Evolutionary conservation across 768 basidiomycete species (phyloP).

Genomic region (Phanerodontia chrysosporium): DNA sequence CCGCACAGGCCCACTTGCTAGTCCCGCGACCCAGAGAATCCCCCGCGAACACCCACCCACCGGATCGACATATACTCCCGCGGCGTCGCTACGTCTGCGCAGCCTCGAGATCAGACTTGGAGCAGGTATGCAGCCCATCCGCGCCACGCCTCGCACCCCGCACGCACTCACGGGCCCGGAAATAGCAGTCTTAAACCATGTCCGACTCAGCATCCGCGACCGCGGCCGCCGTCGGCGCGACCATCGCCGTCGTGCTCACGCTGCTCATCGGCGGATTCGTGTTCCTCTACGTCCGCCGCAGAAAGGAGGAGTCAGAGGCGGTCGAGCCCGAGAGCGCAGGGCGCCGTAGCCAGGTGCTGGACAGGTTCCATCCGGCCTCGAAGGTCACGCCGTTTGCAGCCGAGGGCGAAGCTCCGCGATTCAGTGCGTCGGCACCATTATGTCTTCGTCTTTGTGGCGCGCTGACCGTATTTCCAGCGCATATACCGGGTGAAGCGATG

Average conservation of each 20-base stretch:
- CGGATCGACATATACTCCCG: neutral
- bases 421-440: slow-evolving; percentile 11
- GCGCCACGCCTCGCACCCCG: neutral
- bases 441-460: neutral
- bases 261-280: slow-evolving; percentile 3
- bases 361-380: slow-evolving; percentile 16
- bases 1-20: neutral
- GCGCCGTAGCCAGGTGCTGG: slow-evolving; percentile 11
- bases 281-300: slow-evolving; percentile 10
- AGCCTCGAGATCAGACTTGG: neutral
- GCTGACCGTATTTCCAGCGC: slow-evolving; percentile 30
- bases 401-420: slow-evolving; percentile 7
- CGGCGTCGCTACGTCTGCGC: neutral
- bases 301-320: neutral
- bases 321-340: slow-evolving; percentile 1
- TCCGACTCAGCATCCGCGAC: slow-evolving; percentile 8
- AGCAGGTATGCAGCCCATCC: neutral
- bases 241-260: slow-evolving; percentile 10
- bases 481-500: slow-evolving; percentile 52
- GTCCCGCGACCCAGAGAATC: too few relatives aligned
- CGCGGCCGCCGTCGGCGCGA: slow-evolving; percentile 14
- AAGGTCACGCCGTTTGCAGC: slow-evolving; percentile 18
- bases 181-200: neutral
- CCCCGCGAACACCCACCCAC: neutral
- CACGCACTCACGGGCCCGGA: neutral